A percentile compares a stretch with the other conserved stretches of the same genome.
phyloP scores from a whole-genome alignment of 169 alveolate genomes.

The Eimeria acervulina region DNA sequence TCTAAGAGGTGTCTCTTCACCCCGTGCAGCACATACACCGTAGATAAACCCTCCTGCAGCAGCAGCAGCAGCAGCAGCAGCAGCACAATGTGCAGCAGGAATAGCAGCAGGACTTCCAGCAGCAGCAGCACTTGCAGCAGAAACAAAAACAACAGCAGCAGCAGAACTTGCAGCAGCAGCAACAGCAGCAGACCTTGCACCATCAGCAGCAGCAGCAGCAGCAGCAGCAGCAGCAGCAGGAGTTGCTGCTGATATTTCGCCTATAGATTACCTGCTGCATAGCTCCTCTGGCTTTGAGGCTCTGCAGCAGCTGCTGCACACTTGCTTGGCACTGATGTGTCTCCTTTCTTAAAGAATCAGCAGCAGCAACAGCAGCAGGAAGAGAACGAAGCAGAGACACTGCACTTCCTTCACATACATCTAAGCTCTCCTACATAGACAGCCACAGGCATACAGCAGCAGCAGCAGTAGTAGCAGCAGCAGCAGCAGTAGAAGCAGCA shows the following conservation, averaged over 20 bases:
- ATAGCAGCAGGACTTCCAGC: too few species aligned
- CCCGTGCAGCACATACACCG: constrained; percentile 5
- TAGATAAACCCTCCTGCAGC: constrained; percentile 1
- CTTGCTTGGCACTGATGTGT: neutral
- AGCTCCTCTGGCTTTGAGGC: constrained; percentile 9
- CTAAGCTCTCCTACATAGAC: neutral
- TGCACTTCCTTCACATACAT: neutral
- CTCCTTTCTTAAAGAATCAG: neutral
- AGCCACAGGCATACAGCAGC: constrained; percentile 7
- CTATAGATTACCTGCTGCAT: neutral
- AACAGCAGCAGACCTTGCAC: too few species aligned
- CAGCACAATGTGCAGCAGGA: too few species aligned
- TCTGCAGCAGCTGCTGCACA: constrained; percentile 26
- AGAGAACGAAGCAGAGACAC: neutral
- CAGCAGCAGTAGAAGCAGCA: neutral
- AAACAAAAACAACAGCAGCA: too few species aligned
- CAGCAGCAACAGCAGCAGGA: neutral
- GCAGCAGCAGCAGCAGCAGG: too few species aligned
- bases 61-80: constrained; percentile 18
- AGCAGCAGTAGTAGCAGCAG: neutral
- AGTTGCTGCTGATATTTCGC: too few species aligned
- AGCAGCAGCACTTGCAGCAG: too few species aligned
- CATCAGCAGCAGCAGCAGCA: too few species aligned
- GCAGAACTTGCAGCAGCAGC: too few species aligned
- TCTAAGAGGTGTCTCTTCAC: neutral